phyloP scores from a whole-genome alignment of 2,329 filamentous ascomycete genomes.

The Talaromyces verruculosus region DNA sequence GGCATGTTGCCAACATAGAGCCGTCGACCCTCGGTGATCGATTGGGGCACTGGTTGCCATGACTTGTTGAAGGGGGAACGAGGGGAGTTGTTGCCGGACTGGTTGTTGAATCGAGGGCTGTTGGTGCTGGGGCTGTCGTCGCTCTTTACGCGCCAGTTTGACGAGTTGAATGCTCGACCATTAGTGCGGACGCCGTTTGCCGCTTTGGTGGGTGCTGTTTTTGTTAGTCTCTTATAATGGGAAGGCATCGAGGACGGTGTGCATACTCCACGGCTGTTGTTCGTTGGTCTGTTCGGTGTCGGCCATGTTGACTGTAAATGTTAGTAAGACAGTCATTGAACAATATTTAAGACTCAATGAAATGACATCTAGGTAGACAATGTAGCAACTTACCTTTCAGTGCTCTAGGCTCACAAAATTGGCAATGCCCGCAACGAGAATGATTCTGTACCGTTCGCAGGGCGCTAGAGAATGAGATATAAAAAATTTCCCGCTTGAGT shows the following conservation, averaged over 20 bases:
- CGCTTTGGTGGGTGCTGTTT: conserved; percentile 33
- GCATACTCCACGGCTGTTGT: conserved; percentile 22
- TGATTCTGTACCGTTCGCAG: neutral
- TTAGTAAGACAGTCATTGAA: neutral
- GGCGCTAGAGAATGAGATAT: conserved; percentile 11
- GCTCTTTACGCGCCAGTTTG: conserved; percentile 45
- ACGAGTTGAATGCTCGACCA: conserved; percentile 41
- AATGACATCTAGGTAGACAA: no score
- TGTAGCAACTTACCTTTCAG: neutral
- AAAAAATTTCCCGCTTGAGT: conserved; percentile 18
- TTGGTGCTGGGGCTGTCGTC: conserved; percentile 37
- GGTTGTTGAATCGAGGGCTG: conserved; percentile 30
- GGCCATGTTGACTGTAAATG: conserved; percentile 17
- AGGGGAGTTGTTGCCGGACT: conserved; percentile 31
- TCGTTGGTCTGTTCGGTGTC: conserved; percentile 18
- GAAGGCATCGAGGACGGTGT: neutral
- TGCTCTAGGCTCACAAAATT: neutral
- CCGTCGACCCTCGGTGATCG: conserved; percentile 44
- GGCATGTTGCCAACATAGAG: conserved; percentile 58
- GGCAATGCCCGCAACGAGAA: conserved; percentile 10
- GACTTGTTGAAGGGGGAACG: conserved; percentile 31
- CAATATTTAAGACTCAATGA: neutral
- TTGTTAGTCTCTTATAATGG: conserved; percentile 19
- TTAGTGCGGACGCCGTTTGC: conserved; percentile 37
- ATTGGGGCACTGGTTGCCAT: conserved; percentile 30